A percentile compares a stretch with the other conserved stretches of the same genome.
phyloP scores from a whole-genome alignment of 805 yeast species.

The Candida tammaniensis region DNA sequence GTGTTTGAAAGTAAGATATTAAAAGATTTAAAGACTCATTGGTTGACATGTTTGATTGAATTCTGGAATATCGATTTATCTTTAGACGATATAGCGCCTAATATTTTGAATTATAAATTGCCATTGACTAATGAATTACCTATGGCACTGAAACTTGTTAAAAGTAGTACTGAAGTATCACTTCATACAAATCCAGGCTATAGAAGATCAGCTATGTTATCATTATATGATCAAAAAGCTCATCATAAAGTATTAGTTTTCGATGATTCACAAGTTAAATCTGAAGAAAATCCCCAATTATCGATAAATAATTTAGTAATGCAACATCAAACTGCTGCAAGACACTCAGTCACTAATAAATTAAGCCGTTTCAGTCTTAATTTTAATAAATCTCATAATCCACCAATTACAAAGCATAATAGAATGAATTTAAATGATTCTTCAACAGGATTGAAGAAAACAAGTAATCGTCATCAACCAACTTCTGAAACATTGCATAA shows the following conservation, averaged over 20 bases:
- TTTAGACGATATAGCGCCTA: conserved; percentile 4
- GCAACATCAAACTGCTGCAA: conserved; percentile 38
- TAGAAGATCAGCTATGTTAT: conserved; percentile 44
- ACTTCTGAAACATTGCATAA: conserved; percentile 4
- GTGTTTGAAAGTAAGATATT: conserved; percentile 36
- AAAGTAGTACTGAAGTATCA: conserved; percentile 34
- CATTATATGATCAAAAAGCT: conserved; percentile 35
- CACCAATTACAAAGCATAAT: conserved; percentile 24
- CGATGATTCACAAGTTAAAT: conserved; percentile 18
- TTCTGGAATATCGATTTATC: conserved; percentile 29
- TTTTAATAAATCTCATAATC: conserved; percentile 2
- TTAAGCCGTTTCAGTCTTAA: conserved; percentile 7
- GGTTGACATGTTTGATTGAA: conserved; percentile 31
- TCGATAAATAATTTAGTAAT: conserved; percentile 36
- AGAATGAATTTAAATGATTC: conserved; percentile 40
- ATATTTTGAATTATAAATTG: conserved; percentile 15
- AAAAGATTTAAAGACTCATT: conserved; percentile 39
- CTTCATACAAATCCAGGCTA: conserved; percentile 43
- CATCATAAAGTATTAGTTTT: conserved; percentile 34
- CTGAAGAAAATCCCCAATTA: conserved; percentile 33
- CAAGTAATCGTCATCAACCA: background rate
- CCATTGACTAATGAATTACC: conserved; percentile 26
- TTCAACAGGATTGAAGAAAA: conserved; percentile 34
- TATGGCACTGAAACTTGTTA: conserved; percentile 20
- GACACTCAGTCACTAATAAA: conserved; percentile 14